Conservation (phyloP, 2,329 filamentous ascomycete species). For the Aotearoamyces nothofagi region DNA sequence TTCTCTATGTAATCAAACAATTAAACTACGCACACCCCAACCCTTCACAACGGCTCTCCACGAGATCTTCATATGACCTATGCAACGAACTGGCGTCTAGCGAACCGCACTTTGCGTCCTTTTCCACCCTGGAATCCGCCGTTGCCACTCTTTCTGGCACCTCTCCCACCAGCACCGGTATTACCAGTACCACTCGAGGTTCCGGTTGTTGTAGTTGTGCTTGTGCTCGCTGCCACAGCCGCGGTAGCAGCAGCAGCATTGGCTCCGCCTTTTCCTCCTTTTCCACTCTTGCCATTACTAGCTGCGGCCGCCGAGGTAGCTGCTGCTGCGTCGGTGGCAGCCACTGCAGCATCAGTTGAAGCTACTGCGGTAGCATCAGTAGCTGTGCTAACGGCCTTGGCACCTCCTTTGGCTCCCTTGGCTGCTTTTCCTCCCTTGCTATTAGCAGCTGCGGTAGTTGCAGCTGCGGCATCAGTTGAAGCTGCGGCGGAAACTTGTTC, state of each 20-base stretch:
- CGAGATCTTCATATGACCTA: not conserved
- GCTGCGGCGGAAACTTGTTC: not conserved
- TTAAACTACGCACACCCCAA: no score
- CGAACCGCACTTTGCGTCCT: constrained; percentile 1
- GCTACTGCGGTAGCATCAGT: no score
- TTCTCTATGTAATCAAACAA: no score
- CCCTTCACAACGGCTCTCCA: no score
- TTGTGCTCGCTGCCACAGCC: not conserved
- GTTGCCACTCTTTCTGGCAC: not conserved
- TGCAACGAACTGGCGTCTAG: constrained; percentile 2
- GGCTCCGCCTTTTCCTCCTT: no score
- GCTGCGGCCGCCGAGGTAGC: no score
- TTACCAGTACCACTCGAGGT: not conserved
- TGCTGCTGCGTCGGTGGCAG: no score
- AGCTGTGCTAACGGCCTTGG: no score
- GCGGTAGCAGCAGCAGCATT: not conserved
- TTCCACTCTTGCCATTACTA: no score
- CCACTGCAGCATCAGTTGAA: no score
- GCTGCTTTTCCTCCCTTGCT: not conserved
- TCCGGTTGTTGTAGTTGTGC: not conserved
- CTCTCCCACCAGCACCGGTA: not conserved
- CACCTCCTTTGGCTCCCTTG: not conserved
- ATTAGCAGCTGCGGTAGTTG: not conserved
- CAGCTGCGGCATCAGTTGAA: not conserved
- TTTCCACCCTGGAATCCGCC: not conserved